These are phyloP conservation scores for Gossypium australe DNA, from an alignment of 345 rosid species.

Conservation along the genomic window DNA sequence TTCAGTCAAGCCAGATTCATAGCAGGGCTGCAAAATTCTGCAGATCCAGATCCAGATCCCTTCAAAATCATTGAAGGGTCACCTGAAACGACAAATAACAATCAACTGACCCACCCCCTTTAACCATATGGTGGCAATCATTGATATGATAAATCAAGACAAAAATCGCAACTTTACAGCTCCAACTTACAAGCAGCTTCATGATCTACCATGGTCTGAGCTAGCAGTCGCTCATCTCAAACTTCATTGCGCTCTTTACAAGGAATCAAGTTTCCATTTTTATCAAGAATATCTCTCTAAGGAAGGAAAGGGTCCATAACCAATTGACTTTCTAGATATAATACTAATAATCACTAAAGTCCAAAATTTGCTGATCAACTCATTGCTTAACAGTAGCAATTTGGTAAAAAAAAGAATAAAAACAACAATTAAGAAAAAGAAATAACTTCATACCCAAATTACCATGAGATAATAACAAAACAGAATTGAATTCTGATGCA, in stretches of 20 bases:
- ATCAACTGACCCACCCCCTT: not conserved
- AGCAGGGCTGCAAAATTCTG: slow-evolving; percentile 11
- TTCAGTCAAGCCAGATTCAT: slow-evolving; percentile 21
- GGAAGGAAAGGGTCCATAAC: not conserved
- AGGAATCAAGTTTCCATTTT: not conserved
- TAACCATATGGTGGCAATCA: not conserved
- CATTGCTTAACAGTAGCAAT: not conserved
- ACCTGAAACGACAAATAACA: slow-evolving; percentile 12
- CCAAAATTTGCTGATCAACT: not conserved
- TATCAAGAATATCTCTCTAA: not conserved
- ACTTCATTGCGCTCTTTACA: slow-evolving; percentile 3
- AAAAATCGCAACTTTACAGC: not conserved
- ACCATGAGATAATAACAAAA: not conserved
- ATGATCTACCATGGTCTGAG: slow-evolving; percentile 2
- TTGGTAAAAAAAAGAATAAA: not conserved
- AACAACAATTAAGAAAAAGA: not conserved
- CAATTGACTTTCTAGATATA: not conserved
- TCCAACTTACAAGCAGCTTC: slow-evolving; percentile 4
- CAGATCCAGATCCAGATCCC: slow-evolving; percentile 17
- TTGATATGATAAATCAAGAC: not conserved
- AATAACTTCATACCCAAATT: not conserved
- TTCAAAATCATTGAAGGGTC: slow-evolving; percentile 22
- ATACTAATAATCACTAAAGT: not conserved
- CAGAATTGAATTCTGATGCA: not conserved
- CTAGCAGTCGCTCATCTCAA: slow-evolving; percentile 18